These are phyloP conservation scores for Viola pubescens DNA, from an alignment of 441 rosid species.

Conservation along the genomic window DNA sequence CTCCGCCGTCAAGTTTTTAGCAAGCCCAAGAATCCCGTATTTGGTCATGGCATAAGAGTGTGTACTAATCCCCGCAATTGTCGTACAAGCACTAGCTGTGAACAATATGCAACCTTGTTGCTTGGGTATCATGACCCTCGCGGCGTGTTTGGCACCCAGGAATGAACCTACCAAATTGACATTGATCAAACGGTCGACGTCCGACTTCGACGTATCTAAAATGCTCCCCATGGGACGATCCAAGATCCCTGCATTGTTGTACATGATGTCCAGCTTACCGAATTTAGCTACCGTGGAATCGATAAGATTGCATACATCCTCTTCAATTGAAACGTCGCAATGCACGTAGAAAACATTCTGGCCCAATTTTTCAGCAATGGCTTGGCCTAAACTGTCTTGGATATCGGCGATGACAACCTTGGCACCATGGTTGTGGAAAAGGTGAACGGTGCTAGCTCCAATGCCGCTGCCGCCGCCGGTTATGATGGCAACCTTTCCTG, in stretches of 20 bases:
- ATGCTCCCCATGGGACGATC: conserved; percentile 17
- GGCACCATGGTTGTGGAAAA: conserved; percentile 27
- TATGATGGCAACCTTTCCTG: conserved; percentile 33
- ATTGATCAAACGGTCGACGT: conserved; percentile 22
- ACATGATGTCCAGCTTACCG: conserved; percentile 38
- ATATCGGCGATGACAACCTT: conserved; percentile 32
- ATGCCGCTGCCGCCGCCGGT: conserved; percentile 33
- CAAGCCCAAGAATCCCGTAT: conserved; percentile 31
- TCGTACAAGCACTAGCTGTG: conserved; percentile 32
- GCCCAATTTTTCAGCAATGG: conserved; percentile 19
- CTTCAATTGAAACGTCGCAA: conserved; percentile 32
- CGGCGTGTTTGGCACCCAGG: conserved; percentile 43
- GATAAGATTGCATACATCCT: conserved; percentile 19
- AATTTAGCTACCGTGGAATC: conserved; percentile 22
- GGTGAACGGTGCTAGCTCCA: conserved; percentile 19
- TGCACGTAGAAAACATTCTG: conserved; percentile 22
- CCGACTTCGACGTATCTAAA: conserved; percentile 24
- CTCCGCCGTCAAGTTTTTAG: conserved; percentile 26
- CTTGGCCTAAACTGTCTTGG: conserved; percentile 24
- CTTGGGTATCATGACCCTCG: conserved; percentile 31
- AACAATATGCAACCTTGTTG: conserved; percentile 31
- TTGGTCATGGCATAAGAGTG: conserved; percentile 31
- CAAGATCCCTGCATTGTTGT: conserved; percentile 28
- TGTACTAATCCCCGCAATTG: conserved; percentile 19
- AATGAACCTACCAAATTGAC: conserved; percentile 31